Evolutionary conservation across 1,284 basidiomycete genomes (phyloP), one percentile per base, ranked within the genome.

Genomic region (Ganoderma meredithae): DNA sequence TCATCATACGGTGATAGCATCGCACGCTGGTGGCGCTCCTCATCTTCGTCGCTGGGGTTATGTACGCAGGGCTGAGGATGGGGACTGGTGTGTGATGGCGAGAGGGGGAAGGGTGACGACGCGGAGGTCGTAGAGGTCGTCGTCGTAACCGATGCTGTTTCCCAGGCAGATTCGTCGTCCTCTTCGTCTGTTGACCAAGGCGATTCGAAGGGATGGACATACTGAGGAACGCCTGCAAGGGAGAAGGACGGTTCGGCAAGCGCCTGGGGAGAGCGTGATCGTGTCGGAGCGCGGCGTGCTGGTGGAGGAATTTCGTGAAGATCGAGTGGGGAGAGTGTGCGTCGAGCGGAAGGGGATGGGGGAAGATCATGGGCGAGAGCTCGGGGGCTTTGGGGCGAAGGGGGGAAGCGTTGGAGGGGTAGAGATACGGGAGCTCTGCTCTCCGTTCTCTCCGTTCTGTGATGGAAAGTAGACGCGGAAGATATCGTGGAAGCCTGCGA

Each of bases 141-240:
- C 2, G 90, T 89, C 3, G 86, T 84, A 22, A 82, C 82, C 5
- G 91, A 92, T 43, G 86, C 87, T 3, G 89, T 87, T 71, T 92
- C 90, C 89, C 91, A 92, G 56, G 84, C 85, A 12, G 89, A 91
- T 68, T 93, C 91, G 70, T 91, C 91, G 70, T 91, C 91, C 25
- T 68, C 67, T 12, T 93, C 91, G 69, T 92, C 91, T 0, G 90
- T 91, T n/a, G 88, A 88, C 88, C 88, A 92, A 1, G 90, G 85
- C 1, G 89, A 90, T 69, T 72, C 71, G 33, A 67, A 65, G 25
- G 65, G 52, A 27, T 62, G 65, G 15, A 60, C n/a, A 62, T 68
- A 68, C 13, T 61, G 71, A 12, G 82, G 80, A 55, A 79, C 79
- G 25, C 47, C 72, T 62, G 79, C 79, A 58, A 76, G 71, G 33